Base-by-base conservation (phyloP, 2,329 filamentous ascomycete species). In the Fusarium sp. region DNA sequence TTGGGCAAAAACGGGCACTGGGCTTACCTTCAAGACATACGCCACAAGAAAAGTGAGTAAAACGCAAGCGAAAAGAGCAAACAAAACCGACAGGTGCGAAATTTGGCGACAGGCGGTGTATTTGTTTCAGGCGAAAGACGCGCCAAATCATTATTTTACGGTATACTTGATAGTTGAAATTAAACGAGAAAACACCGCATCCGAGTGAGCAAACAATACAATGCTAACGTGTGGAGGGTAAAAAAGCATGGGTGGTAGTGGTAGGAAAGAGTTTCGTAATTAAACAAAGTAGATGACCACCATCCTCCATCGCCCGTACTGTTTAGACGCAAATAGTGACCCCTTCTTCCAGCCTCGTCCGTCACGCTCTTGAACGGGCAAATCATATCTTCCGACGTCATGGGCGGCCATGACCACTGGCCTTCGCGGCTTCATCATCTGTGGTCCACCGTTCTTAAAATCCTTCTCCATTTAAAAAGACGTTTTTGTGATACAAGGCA, bases 281-380 rank as follows among this genome's bases (percentile, higher is more conserved):
- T 86, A 86, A 86, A 86, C 84, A 86, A 85, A 81, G 83, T 86
- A 86, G 83, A 83, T 83, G 82, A 81, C 81, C 82, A 80, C 82
- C 83, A 77, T 81, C 81, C 78, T 71, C 75, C 77, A 62, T 77
- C 76, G 77, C 77, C 75, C 77, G 69, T 78, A 75, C 70, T 77
- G 75, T 75, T 74, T 74, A 78, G 75, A 80, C 80, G 79, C 70
- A 79, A 79, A 74, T 72, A 76, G 59, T 74, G 71, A 71, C 65
- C 70, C 75, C 56, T 60, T 69, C 60, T 55, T 65, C 54, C 60
- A 59, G 68, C 65, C 58, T 69, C 70, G 57, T 73, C 61, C 74
- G 62, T 73, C 69, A 61, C 68, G 64, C 60, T 75, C 55, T 68
- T 55, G 53, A 51, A 51, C 65, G 55, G 63, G 55, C 60, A 62